Conservation (phyloP, 1,284 basidiomycete genomes). For the Apiotrichum akiyoshidainum region DNA sequence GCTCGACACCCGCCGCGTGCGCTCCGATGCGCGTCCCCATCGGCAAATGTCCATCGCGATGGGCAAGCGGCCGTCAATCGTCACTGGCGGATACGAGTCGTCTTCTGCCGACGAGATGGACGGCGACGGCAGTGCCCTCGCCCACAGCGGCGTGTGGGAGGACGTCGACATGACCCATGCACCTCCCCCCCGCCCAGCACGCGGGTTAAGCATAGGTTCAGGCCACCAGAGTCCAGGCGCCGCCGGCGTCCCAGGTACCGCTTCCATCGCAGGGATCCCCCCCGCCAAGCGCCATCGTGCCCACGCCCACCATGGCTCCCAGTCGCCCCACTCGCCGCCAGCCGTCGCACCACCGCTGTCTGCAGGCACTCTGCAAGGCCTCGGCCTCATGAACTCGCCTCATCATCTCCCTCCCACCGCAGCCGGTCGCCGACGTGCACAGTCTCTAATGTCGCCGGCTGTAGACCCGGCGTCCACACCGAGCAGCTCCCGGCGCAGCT, state of each 20-base stretch:
- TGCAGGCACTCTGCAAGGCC: constrained; percentile 1
- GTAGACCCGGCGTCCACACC: constrained; percentile 2
- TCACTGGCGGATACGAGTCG: constrained; percentile 44
- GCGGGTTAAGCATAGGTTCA: neutral
- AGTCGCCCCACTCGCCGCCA: neutral
- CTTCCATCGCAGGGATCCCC: neutral
- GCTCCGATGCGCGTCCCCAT: constrained; percentile 5
- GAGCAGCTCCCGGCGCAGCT: constrained; percentile 9
- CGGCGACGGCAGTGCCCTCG: neutral
- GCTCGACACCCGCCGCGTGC: constrained; percentile 9
- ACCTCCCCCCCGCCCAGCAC: neutral
- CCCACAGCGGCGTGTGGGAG: neutral
- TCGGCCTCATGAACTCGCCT: constrained; percentile 9
- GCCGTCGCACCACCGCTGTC: neutral
- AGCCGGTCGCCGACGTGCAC: constrained; percentile 23
- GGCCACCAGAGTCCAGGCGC: neutral
- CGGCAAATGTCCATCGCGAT: constrained; percentile 11
- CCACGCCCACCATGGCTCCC: neutral
- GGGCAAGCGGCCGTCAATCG: constrained; percentile 14
- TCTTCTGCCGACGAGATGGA: constrained; percentile 28
- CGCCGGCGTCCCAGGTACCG: neutral
- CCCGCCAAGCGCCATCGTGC: constrained; percentile 2
- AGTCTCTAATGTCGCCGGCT: constrained; percentile 21
- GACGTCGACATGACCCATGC: neutral
- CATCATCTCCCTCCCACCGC: constrained; percentile 2